phyloP scores from a whole-genome alignment of 768 basidiomycete genomes.

The Lactarius deliciosus region DNA sequence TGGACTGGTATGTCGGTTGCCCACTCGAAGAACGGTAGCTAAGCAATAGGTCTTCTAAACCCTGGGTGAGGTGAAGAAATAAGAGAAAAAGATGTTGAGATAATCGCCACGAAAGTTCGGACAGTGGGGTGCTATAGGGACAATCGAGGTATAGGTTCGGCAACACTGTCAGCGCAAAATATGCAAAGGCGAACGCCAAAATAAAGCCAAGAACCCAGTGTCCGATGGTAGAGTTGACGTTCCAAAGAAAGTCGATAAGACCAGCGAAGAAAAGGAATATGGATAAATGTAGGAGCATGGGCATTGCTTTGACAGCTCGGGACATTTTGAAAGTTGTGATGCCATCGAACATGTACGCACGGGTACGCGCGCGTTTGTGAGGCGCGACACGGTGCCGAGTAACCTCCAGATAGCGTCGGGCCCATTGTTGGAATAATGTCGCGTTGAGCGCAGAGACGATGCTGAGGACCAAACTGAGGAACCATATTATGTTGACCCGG shows the following conservation, averaged over 20 bases:
- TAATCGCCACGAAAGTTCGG: background rate
- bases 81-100: background rate
- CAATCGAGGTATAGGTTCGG: background rate
- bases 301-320: background rate
- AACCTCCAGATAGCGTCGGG: background rate
- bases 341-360: background rate
- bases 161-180: background rate
- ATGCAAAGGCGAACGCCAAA: background rate
- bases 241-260: background rate
- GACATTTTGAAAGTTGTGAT: background rate
- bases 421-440: background rate
- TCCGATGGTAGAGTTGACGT: background rate
- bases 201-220: background rate
- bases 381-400: background rate
- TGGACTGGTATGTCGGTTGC: background rate
- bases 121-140: slow-evolving; percentile 10
- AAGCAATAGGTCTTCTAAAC: background rate
- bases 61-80: background rate
- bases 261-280: background rate
- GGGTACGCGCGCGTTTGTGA: background rate
- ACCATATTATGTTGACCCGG: slow-evolving; percentile 10
- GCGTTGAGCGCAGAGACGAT: background rate
- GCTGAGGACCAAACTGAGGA: background rate
- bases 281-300: background rate
- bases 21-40: background rate